Base-by-base conservation (phyloP, 176 grass and related monocot species). In the Oryza nivara region DNA sequence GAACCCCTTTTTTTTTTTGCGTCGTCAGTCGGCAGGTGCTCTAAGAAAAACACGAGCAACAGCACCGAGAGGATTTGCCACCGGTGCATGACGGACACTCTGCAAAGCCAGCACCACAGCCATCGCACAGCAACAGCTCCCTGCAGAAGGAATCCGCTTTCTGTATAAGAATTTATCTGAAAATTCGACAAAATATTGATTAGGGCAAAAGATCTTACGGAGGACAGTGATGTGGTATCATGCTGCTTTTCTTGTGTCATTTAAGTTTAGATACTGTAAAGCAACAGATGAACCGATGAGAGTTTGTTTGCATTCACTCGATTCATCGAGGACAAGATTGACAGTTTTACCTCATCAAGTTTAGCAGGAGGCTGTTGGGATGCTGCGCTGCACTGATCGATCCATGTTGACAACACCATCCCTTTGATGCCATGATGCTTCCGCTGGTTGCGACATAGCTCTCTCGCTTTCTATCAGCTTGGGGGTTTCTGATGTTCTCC, bases 1-100 rank as follows among this genome's bases (percentile, higher is more conserved):
- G 67, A 78, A 76, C 48, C 30, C 40, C 4, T 38, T 38, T 38
- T 38, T 7, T 41, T 41, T 49, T 7, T 41, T 3, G 20, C 64
- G 46, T 71, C 7, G 23, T 87, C 71, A 28, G 76, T 66, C 35
- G 38, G 81, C 85, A 81, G 58, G 65, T 77, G 89, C 89, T 88
- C 89, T 84, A 84, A 13, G 70, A 91, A 91, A 40, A 87, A 84
- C 30, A 78, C 64, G 80, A 91, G 89, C 85, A 76, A 67, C 67
- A 61, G 35, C 36, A 67, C 69, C 28, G 11, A 67, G 36, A 63
- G 20, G 58, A 79, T 79, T 45, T 75, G 49, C 46, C 6, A 22
- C 52, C n/a, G 30, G 48, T 16, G 36, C 48, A 32, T 35, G 75
- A 30, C 67, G 52, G 56, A 11, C 23, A 13, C 30, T 32, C 30